Evolutionary conservation across 352 stramenopile species (phyloP), one percentile per base, ranked within the genome.

Genomic region (Phytophthora niederhauseri): DNA sequence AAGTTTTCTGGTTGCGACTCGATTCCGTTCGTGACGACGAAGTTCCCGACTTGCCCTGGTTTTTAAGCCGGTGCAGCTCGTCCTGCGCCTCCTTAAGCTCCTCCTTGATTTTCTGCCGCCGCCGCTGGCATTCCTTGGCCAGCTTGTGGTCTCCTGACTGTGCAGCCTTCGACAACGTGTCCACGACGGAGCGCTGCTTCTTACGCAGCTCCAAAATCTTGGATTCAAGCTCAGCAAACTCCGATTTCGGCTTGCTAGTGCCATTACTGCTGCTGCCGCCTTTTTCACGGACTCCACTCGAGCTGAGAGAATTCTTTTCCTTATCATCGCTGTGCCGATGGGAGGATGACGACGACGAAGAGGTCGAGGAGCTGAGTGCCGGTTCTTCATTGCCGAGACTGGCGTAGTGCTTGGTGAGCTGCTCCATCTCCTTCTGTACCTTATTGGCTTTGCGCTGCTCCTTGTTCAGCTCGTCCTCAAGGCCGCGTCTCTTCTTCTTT

Each of bases 401-500:
- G 15, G 77, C 68, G 31, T 93, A 78, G 49, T 94, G 87, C 57
- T 90, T 87, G 53, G 85, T 93, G 46, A 94, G 81, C 69, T 94
- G 87, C 46, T 93, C 84, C 84, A 94, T 93, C 58, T 96, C 89
- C 46, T 91, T 89, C 59, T 93, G 78, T 20, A 96, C 83, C 50
- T 85, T 83, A 17, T 73, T 68, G 28, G 86, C 77, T 57, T 93
- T 94, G 51, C 82, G 81, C 66, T 93, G 85, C 65, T 95, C 85
- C 64, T 95, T 95, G 43, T 75, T 70, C 19, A 96, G 60, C 43
- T 96, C 89, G 20, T 95, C 84, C 30, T 96, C 87, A 61, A 96
- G 80, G 28, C 80, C 83, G 22, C 82, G 78, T 38, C 83, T 80
- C 53, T 91, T 91, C 48, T 93, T 91, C 64, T 85, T 82, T 43